Percentiles rank a stretch among this genome's conserved stretches.
Evolutionary conservation across 2,329 filamentous ascomycete species (phyloP).

Genomic region (Xylaria sp.): DNA sequence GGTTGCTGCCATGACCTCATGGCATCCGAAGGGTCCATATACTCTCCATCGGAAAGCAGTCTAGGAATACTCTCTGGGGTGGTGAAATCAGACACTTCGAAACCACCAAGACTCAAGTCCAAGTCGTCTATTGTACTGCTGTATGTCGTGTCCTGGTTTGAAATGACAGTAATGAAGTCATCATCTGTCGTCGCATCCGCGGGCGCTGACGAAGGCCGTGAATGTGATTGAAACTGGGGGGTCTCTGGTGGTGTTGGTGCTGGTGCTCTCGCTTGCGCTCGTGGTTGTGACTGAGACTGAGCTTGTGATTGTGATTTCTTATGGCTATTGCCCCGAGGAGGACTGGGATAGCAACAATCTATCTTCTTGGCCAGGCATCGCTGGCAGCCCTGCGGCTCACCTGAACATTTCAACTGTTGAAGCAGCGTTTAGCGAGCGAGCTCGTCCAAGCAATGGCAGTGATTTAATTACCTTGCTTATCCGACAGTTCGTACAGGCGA

Average conservation of each 20-base stretch:
- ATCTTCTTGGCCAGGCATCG: conserved; percentile 36
- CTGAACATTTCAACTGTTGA: conserved; percentile 38
- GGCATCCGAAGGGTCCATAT: conserved; percentile 35
- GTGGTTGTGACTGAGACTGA: neutral
- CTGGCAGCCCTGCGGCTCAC: conserved; percentile 35
- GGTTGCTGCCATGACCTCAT: conserved; percentile 37
- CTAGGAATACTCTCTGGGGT: conserved; percentile 28
- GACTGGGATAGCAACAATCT: conserved; percentile 36
- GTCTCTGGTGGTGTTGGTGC: conserved; percentile 37
- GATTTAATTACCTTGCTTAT: conserved; percentile 38
- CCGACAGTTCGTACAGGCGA: conserved; percentile 38
- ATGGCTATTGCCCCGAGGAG: conserved; percentile 33
- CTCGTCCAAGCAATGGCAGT: neutral
- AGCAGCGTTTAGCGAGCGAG: conserved; percentile 12
- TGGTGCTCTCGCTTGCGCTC: conserved; percentile 13
- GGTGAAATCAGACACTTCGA: conserved; percentile 35
- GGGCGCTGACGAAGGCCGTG: conserved; percentile 20
- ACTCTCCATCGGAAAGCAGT: conserved; percentile 34
- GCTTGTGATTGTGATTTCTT: conserved; percentile 33
- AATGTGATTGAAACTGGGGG: conserved; percentile 27
- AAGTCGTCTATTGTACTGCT: conserved; percentile 33
- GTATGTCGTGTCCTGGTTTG: conserved; percentile 33
- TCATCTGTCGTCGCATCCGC: conserved; percentile 24
- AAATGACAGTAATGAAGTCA: conserved; percentile 30
- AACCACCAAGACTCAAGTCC: conserved; percentile 29